Percentiles rank a stretch among this genome's conserved stretches.
These are phyloP conservation scores for Candida mesenterica DNA, from an alignment of 1,139 yeast genomes.

Conservation along the genomic window DNA sequence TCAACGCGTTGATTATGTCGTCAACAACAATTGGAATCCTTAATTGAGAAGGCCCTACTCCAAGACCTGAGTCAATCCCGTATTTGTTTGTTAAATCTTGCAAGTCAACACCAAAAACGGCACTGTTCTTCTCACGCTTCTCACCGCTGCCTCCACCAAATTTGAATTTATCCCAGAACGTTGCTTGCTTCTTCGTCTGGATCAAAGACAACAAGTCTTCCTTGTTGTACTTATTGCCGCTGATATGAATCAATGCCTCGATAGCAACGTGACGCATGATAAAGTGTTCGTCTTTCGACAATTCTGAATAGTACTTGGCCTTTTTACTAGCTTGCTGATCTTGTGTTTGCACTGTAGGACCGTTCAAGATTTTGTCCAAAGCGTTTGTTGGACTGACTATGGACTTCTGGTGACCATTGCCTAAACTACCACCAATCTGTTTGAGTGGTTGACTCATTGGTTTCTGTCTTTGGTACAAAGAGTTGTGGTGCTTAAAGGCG, in stretches of 20 bases:
- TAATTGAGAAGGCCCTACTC: constrained; percentile 80
- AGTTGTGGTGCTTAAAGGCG: constrained; percentile 70
- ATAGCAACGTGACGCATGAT: constrained; percentile 67
- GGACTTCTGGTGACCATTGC: constrained; percentile 8
- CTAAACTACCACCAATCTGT: constrained; percentile 9
- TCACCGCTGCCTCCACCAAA: constrained; percentile 37
- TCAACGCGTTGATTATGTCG: constrained; percentile 78
- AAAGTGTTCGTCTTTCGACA: constrained; percentile 58
- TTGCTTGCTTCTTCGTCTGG: constrained; percentile 55
- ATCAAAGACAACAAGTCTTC: constrained; percentile 56
- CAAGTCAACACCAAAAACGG: constrained; percentile 79
- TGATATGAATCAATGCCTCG: constrained; percentile 51
- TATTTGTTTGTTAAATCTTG: constrained; percentile 67
- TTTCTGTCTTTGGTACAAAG: constrained; percentile 41
- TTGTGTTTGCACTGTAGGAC: constrained; percentile 13
- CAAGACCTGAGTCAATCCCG: constrained; percentile 85
- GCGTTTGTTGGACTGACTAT: constrained; percentile 15
- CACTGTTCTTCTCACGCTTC: constrained; percentile 25
- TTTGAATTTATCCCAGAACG: constrained; percentile 74
- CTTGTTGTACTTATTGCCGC: constrained; percentile 36
- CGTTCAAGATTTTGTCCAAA: constrained; percentile 15
- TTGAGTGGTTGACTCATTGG: constrained; percentile 29
- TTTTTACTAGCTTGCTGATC: constrained; percentile 12
- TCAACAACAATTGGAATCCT: constrained; percentile 85
- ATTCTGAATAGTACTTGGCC: constrained; percentile 67